Percentiles rank a stretch among this genome's conserved stretches.
These are phyloP conservation scores for Botrytis fabae DNA, from an alignment of 2,329 filamentous ascomycete genomes.

Conservation along the genomic window DNA sequence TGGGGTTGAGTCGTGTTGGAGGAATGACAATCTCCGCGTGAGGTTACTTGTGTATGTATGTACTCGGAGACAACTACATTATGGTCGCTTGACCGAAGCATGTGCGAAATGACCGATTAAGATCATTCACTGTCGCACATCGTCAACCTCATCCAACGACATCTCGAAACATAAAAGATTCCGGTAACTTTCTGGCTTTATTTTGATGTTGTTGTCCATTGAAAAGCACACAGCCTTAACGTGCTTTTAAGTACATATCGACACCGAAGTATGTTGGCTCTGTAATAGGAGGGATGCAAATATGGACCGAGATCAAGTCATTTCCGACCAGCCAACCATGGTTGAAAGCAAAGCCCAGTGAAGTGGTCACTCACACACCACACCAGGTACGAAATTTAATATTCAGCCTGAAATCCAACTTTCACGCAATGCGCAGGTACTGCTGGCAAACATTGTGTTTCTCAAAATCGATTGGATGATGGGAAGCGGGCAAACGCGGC, in stretches of 20 bases:
- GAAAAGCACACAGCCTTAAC: neutral
- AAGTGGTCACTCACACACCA: constrained; percentile 15
- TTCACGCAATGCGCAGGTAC: constrained; percentile 1
- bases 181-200: too few species aligned
- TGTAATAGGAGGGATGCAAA: neutral
- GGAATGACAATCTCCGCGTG: constrained; percentile 25
- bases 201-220: neutral
- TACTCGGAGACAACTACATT: constrained; percentile 12
- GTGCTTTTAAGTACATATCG: neutral
- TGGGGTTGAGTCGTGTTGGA: constrained; percentile 2
- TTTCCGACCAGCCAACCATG: constrained; percentile 9
- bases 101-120: constrained; percentile 18
- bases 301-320: neutral
- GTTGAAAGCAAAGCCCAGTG: constrained; percentile 1
- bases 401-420: constrained; percentile 10
- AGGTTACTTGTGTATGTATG: constrained; percentile 21
- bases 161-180: neutral
- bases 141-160: constrained; percentile 4
- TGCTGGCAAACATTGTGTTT: constrained; percentile 1
- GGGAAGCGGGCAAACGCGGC: neutral
- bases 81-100: constrained; percentile 25
- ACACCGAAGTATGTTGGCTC: neutral
- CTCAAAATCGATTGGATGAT: neutral
- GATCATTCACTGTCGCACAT: constrained; percentile 6
- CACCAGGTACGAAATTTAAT: constrained; percentile 10